Evolutionary conservation across 2,329 filamentous ascomycete species (phyloP).

Genomic region (Diaporthe batatas): DNA sequence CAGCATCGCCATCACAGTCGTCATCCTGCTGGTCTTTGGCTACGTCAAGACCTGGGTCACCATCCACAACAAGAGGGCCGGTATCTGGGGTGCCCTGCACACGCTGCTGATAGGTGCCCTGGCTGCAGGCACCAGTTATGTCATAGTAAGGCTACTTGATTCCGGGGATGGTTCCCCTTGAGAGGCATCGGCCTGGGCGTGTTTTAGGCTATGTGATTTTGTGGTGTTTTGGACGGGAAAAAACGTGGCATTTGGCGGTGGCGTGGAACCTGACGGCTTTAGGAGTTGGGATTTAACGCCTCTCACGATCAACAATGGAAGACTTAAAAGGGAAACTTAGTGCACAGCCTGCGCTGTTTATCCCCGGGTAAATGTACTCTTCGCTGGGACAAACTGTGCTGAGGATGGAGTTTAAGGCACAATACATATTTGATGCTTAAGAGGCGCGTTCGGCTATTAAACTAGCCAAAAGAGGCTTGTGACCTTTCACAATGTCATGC

Average conservation of each 20-base stretch:
- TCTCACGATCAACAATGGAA: neutral
- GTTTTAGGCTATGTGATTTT: neutral
- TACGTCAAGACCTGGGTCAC: constrained; percentile 73
- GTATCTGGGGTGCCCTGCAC: constrained; percentile 71
- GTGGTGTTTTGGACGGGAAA: constrained; percentile 6
- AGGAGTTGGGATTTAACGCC: neutral
- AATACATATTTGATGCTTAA: too few relatives aligned
- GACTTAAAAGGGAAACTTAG: neutral
- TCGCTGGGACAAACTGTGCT: neutral
- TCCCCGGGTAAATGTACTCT: too few relatives aligned
- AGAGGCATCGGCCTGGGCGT: neutral
- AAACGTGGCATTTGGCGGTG: neutral
- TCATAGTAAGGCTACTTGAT: constrained; percentile 70
- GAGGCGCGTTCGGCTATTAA: too few relatives aligned
- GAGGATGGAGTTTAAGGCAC: neutral
- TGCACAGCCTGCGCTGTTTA: neutral
- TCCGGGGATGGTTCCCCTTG: constrained; percentile 42
- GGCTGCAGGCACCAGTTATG: constrained; percentile 76
- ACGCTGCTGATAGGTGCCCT: constrained; percentile 75
- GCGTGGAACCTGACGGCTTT: neutral
- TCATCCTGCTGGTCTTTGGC: constrained; percentile 74
- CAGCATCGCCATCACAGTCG: constrained; percentile 71
- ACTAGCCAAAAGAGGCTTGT: too few relatives aligned
- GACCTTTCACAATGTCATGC: neutral
- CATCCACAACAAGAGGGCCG: constrained; percentile 63